Percentiles rank a stretch among this genome's conserved stretches.
Conservation (phyloP, 2,329 filamentous ascomycete species). For the Teratosphaeria gauchensis region DNA sequence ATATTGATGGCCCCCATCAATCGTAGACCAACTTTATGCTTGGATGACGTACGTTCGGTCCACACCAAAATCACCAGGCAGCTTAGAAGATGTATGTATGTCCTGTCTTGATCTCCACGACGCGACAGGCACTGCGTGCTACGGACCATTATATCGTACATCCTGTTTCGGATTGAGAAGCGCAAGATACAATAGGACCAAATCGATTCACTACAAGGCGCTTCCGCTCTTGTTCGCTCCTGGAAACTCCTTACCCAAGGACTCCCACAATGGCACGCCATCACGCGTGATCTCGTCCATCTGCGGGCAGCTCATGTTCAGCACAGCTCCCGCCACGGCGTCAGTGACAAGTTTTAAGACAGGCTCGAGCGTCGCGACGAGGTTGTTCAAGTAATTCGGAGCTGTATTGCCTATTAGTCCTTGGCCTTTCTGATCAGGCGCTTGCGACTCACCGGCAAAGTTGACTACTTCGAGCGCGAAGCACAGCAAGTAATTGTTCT, state of each 20-base stretch:
- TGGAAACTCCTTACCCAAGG: neutral
- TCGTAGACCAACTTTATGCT: no score
- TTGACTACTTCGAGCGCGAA: conserved; percentile 26
- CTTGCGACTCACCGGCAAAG: conserved; percentile 9
- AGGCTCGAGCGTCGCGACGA: conserved; percentile 11
- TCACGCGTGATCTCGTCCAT: neutral
- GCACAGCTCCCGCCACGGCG: neutral
- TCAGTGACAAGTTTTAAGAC: neutral
- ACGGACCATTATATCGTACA: no score
- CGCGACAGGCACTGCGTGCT: no score
- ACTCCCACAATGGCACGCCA: neutral
- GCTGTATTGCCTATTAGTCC: neutral
- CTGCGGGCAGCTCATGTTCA: neutral
- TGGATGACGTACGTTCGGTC: no score
- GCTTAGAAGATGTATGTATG: no score
- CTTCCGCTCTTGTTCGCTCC: conserved; percentile 1
- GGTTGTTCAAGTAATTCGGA: conserved; percentile 21
- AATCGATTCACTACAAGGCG: neutral
- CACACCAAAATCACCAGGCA: no score
- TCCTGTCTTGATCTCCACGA: no score
- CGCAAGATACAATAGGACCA: no score
- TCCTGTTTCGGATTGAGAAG: no score
- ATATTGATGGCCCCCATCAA: no score
- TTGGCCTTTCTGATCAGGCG: neutral
- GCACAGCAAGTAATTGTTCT: conserved; percentile 29